phyloP scores from a whole-genome alignment of 257 asterid genomes.

The Ocimum tenuiflorum region DNA sequence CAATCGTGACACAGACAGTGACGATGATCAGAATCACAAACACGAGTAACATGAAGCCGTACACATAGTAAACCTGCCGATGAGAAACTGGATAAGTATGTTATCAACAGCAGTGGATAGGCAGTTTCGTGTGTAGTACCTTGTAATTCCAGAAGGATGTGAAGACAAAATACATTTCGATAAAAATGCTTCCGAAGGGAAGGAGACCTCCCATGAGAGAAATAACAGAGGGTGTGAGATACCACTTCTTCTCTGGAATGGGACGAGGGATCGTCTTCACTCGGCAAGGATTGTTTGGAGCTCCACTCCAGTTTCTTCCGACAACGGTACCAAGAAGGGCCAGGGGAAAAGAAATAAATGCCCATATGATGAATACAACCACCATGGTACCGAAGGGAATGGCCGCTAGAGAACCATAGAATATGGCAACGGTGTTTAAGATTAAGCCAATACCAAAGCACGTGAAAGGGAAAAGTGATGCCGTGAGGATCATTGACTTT shows the following conservation, averaged over 20 bases:
- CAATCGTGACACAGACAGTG: slow-evolving; percentile 76
- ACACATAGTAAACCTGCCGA: slow-evolving; percentile 74
- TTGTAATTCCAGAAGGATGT: slow-evolving; percentile 92
- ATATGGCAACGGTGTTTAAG: slow-evolving; percentile 69
- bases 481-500: slow-evolving; percentile 74
- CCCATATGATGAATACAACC: slow-evolving; percentile 73
- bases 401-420: slow-evolving; percentile 80
- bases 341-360: slow-evolving; percentile 71
- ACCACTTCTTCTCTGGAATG: slow-evolving; percentile 88
- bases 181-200: slow-evolving; percentile 81
- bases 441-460: slow-evolving; percentile 67
- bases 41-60: slow-evolving; percentile 80
- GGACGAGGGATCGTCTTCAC: slow-evolving; percentile 92
- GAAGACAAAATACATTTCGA: slow-evolving; percentile 86
- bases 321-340: slow-evolving; percentile 83
- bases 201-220: slow-evolving; percentile 85
- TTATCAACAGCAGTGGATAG: too few relatives aligned
- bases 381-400: slow-evolving; percentile 85
- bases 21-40: slow-evolving; percentile 72
- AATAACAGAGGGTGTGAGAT: slow-evolving; percentile 61
- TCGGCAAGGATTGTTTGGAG: slow-evolving; percentile 79
- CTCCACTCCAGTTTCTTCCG: slow-evolving; percentile 79
- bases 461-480: slow-evolving; percentile 71
- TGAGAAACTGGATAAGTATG: not conserved
- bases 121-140: slow-evolving; percentile 39